phyloP scores from a whole-genome alignment of 441 rosid genomes.

The Metrosideros polymorpha region DNA sequence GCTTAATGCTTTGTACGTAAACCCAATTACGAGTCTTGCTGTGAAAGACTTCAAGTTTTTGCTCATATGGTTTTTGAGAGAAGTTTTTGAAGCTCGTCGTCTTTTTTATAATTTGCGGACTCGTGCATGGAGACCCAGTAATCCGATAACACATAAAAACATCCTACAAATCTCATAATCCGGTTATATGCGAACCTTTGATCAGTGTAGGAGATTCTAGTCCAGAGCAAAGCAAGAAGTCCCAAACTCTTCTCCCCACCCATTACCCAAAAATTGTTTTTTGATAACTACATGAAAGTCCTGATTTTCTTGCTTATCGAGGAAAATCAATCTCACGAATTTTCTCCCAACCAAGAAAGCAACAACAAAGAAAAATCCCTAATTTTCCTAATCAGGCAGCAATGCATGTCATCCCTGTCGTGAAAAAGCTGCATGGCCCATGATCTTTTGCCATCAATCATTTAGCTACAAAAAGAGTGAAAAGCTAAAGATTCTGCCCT shows the following conservation, averaged over 20 bases:
- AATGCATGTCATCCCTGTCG: neutral
- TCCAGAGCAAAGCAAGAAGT: too few species aligned
- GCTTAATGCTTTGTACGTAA: neutral
- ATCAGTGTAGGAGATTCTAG: too few species aligned
- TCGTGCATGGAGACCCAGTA: too few species aligned
- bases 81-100: neutral
- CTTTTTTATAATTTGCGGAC: too few species aligned
- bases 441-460: neutral
- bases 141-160: too few species aligned
- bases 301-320: neutral
- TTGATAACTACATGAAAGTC: neutral
- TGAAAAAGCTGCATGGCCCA: neutral
- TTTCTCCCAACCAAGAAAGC: neutral
- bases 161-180: too few species aligned
- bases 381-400: neutral
- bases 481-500: neutral
- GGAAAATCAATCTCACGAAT: neutral
- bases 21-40: neutral
- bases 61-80: neutral
- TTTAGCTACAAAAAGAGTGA: neutral
- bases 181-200: too few species aligned
- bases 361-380: neutral
- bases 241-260: too few species aligned
- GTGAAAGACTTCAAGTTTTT: neutral
- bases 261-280: too few species aligned